phyloP scores from a whole-genome alignment of 2,329 filamentous ascomycete genomes.

The Fusarium lyarnte region DNA sequence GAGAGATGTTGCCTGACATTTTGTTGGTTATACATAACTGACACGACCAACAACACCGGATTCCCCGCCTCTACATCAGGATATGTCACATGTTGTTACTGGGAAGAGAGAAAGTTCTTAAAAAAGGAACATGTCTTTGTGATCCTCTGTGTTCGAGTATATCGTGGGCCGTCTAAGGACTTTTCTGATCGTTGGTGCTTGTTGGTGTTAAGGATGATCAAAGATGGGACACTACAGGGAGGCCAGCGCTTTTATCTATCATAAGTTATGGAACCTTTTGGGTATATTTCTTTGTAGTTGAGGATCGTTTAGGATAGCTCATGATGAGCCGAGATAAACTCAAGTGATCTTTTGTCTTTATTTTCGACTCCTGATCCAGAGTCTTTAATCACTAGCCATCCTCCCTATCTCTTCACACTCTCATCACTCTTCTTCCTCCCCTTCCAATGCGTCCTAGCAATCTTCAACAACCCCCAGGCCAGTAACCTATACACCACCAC shows the following conservation, averaged over 20 bases:
- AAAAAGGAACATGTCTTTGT: neutral
- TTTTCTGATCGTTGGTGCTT: rapidly evolving
- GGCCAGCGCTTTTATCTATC: neutral
- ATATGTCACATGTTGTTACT: neutral
- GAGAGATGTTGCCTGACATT: neutral
- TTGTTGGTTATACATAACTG: neutral
- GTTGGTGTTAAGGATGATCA: neutral
- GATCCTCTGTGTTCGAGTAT: rapidly evolving
- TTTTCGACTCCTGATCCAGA: neutral
- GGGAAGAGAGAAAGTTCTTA: rapidly evolving
- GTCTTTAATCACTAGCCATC: rapidly evolving
- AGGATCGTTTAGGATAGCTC: neutral
- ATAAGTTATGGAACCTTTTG: too few species aligned
- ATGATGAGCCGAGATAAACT: neutral
- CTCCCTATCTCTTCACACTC: neutral
- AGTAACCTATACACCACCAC: conserved; percentile 73
- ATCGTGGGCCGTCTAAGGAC: rapidly evolving
- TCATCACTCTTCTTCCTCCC: conserved; percentile 42
- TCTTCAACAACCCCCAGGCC: conserved; percentile 67
- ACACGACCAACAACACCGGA: neutral
- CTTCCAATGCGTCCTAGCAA: conserved; percentile 64
- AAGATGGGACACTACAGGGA: rapidly evolving
- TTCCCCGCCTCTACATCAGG: neutral
- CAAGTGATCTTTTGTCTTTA: rapidly evolving
- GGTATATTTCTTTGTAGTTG: too few species aligned